A percentile compares a stretch with the other conserved stretches of the same genome.
phyloP scores from a whole-genome alignment of 2,329 filamentous ascomycete genomes.

The Aspergillus pseudonomiae region DNA sequence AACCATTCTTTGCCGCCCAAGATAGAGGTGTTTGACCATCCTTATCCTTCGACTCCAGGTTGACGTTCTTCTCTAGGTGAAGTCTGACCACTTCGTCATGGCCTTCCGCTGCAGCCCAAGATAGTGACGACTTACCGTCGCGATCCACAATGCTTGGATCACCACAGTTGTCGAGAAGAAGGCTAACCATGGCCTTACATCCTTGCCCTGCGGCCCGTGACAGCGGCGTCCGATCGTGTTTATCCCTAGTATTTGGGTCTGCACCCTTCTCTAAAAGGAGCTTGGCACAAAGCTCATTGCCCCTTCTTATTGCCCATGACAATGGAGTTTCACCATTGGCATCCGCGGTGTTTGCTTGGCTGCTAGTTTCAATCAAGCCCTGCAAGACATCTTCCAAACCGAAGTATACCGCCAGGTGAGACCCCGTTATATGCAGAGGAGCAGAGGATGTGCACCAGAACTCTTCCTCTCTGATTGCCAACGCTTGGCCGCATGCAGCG shows the following conservation, averaged over 20 bases:
- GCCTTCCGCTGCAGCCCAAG: background rate
- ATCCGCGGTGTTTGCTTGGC: background rate
- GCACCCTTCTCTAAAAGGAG: background rate
- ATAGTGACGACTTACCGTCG: background rate
- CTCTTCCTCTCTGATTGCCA: background rate
- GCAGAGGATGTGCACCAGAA: background rate
- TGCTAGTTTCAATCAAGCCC: background rate
- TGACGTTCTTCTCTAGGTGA: background rate
- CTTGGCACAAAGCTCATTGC: background rate
- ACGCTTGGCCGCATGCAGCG: background rate
- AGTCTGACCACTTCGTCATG: background rate
- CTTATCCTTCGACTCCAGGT: background rate
- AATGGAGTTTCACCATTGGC: background rate
- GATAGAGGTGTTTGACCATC: background rate
- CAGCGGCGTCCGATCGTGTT: background rate
- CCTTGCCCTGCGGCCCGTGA: background rate
- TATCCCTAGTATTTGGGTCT: background rate
- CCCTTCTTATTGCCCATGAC: background rate
- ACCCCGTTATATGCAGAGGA: background rate
- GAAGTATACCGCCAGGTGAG: background rate
- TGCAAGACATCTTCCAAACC: background rate
- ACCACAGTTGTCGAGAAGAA: background rate
- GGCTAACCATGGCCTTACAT: background rate
- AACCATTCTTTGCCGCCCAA: background rate
- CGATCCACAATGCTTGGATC: background rate